Percentiles rank a stretch among this genome's conserved stretches.
These are phyloP conservation scores for Botrytis elliptica DNA, from an alignment of 2,329 filamentous ascomycete species.

Conservation along the genomic window DNA sequence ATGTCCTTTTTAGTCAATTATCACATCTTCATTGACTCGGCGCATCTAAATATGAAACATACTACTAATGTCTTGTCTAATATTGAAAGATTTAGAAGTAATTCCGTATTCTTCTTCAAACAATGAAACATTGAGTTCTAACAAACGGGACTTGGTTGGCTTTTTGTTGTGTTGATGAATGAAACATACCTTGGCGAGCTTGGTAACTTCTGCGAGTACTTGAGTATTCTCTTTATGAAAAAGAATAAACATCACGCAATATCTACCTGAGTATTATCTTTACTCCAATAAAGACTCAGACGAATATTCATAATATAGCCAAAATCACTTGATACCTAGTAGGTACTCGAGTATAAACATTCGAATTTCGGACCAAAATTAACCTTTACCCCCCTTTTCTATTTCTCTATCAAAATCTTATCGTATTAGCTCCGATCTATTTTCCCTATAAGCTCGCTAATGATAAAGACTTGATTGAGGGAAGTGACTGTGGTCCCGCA, in stretches of 20 bases:
- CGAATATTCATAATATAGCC: background rate
- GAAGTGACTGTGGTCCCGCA: background rate
- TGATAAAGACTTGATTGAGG: slow-evolving; percentile 5
- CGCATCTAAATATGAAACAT: background rate
- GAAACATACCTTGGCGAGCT: background rate
- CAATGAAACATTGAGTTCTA: background rate
- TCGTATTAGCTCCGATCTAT: slow-evolving; percentile 10
- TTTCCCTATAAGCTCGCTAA: background rate
- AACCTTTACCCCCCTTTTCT: background rate
- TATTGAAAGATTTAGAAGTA: background rate
- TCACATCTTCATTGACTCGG: background rate
- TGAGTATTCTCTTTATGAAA: background rate
- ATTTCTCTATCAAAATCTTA: slow-evolving; percentile 10
- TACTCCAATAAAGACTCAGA: background rate
- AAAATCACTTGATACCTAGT: background rate
- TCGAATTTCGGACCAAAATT: background rate
- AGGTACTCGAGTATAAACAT: background rate
- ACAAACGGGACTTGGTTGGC: background rate
- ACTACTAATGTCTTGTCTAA: background rate
- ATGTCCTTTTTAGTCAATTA: background rate
- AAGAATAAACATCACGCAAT: slow-evolving; percentile 5
- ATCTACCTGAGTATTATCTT: background rate
- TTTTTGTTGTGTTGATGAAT: background rate
- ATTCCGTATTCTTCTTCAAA: background rate
- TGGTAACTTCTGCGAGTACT: background rate